Evolutionary conservation across 2,329 filamentous ascomycete species (phyloP).

Genomic region (Alternaria arbusti): DNA sequence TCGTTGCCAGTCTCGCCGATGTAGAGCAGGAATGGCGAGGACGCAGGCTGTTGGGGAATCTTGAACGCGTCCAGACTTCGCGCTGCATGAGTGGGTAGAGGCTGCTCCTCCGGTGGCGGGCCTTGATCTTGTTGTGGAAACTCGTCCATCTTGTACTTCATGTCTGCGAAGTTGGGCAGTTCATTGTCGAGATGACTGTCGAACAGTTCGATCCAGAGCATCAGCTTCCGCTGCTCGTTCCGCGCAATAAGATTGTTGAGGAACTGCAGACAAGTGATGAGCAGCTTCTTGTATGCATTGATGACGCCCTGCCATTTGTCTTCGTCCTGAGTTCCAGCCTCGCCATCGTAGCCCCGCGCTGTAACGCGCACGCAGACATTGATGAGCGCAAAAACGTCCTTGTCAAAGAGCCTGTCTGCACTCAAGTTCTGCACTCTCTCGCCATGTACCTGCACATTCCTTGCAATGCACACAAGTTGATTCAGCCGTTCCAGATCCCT

Average conservation of each 20-base stretch:
- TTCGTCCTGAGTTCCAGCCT: conserved; percentile 66
- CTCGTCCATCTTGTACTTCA: conserved; percentile 46
- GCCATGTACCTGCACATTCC: conserved; percentile 67
- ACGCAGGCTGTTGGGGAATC: conserved; percentile 47
- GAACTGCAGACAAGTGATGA: conserved; percentile 71
- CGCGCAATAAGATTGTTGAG: conserved; percentile 70
- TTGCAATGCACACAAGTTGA: conserved; percentile 66
- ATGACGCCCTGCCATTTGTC: conserved; percentile 71
- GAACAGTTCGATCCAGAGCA: conserved; percentile 70
- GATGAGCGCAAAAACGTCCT: conserved; percentile 66
- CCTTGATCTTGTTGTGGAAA: conserved; percentile 31
- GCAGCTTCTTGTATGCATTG: conserved; percentile 68
- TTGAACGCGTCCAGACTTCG: conserved; percentile 41
- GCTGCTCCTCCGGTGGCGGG: conserved; percentile 20
- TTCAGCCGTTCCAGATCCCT: conserved; percentile 69
- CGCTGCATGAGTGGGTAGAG: conserved; percentile 20
- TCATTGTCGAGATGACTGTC: conserved; percentile 59
- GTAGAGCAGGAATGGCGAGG: conserved; percentile 50
- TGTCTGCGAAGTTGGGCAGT: conserved; percentile 45
- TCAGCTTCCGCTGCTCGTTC: conserved; percentile 69
- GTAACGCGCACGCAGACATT: conserved; percentile 70
- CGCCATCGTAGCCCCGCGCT: conserved; percentile 68
- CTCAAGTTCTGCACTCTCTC: conserved; percentile 68
- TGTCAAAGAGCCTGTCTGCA: conserved; percentile 65
- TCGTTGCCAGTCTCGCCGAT: conserved; percentile 49